Evolutionary conservation across 805 yeast genomes (phyloP).

Genomic region (Wickerhamomyces xylosicus): DNA sequence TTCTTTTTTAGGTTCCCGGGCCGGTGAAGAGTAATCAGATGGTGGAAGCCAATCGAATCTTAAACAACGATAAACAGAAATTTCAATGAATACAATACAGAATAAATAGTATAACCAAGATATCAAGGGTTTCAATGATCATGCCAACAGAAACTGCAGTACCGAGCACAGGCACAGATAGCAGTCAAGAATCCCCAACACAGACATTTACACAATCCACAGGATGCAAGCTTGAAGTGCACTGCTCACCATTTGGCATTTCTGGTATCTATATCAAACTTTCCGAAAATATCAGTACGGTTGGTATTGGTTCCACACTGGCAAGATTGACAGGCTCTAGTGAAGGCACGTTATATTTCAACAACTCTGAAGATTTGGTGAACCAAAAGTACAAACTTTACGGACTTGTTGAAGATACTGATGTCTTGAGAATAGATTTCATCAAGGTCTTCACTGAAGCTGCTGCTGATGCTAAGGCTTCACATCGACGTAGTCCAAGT

Average conservation of each 20-base stretch:
- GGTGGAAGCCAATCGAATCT: too few species aligned
- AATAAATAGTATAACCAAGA: too few species aligned
- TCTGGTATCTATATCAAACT: slow-evolving; percentile 40
- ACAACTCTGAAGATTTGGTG: slow-evolving; percentile 33
- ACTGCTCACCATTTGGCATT: slow-evolving; percentile 47
- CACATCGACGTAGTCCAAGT: neutral
- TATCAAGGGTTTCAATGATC: too few species aligned
- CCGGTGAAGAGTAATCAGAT: too few species aligned
- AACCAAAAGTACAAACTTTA: slow-evolving; percentile 38
- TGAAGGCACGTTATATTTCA: slow-evolving; percentile 37
- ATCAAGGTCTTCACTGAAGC: slow-evolving; percentile 30
- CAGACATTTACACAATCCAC: slow-evolving; percentile 32
- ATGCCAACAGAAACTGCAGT: too few species aligned
- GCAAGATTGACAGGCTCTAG: slow-evolving; percentile 44
- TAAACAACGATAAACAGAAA: too few species aligned
- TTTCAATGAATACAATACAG: too few species aligned
- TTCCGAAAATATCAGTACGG: slow-evolving; percentile 30
- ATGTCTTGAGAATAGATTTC: slow-evolving; percentile 38
- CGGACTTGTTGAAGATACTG: slow-evolving; percentile 39
- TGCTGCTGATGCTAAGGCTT: neutral
- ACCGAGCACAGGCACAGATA: too few species aligned
- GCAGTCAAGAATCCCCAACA: neutral
- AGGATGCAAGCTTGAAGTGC: slow-evolving; percentile 42
- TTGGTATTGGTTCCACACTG: slow-evolving; percentile 49
- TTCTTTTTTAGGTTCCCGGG: too few species aligned